A percentile compares a stretch with the other conserved stretches of the same genome.
These are phyloP conservation scores for Mycena venus DNA, from an alignment of 768 basidiomycete species.

Conservation along the genomic window DNA sequence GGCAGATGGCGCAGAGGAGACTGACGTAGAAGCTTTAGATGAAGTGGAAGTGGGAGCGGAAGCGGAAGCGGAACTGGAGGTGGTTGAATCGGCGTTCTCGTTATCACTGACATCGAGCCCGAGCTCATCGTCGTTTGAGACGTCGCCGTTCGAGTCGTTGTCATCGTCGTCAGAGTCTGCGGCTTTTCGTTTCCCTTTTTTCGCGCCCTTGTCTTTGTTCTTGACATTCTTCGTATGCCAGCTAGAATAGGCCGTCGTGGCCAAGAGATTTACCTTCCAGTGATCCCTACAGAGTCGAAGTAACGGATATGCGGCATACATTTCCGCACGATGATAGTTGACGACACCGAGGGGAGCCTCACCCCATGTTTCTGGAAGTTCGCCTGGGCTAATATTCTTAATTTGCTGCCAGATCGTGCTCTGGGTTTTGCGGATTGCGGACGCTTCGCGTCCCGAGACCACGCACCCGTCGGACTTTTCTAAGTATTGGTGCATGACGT, in stretches of 20 bases:
- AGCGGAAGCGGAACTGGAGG: neutral
- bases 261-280: slow-evolving; percentile 4
- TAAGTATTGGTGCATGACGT: neutral
- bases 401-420: neutral
- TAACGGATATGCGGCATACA: neutral
- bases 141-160: neutral
- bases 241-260: neutral
- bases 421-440: neutral
- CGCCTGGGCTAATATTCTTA: neutral
- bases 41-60: no score
- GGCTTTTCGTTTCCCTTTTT: neutral
- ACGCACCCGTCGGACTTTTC: neutral
- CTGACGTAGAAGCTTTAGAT: no score
- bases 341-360: neutral
- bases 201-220: neutral
- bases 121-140: neutral
- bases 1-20: neutral
- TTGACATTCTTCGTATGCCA: slow-evolving; percentile 2
- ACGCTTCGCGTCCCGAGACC: neutral
- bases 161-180: neutral
- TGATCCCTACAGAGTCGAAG: neutral
- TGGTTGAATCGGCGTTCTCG: neutral
- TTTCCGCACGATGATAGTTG: slow-evolving; percentile 1
- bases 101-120: neutral
- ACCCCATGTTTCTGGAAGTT: neutral